Base-by-base conservation (phyloP, 106 monocot genomes). In the Vanilla planifolia region DNA sequence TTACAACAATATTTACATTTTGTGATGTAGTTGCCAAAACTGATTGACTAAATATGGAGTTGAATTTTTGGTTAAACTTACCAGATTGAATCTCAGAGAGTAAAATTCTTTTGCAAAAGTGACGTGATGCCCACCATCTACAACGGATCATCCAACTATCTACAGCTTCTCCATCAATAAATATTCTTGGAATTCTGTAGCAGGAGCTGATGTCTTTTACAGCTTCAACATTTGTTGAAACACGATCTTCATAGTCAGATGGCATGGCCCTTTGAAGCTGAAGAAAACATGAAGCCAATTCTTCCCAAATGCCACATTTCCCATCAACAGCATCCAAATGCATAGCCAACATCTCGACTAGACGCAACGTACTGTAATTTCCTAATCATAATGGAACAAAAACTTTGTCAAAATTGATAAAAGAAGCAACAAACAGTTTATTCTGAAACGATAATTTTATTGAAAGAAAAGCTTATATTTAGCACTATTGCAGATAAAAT, bases 291-390 rank as follows among this genome's bases (percentile, higher is more conserved):
- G 66, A 75, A 42, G 78, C 68, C 66, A 89, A 65, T 50, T 80
- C 84, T 63, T 66, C 80, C 89, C 89, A 89, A 55, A 75, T 40
- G 19, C 21, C 42, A 51, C 62, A 65, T 55, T 66, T 68, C 47
- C 84, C 89, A 66, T 51, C 32, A 39, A 67, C 41, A 56, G 77
- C 60, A 80, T 89, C 89, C 26, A 89, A 63, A 70, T 89, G 74
- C 69, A 67, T 66, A 64, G 72, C 58, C 44, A 89, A 77, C 84
- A 78, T 75, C 43, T 89, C 77, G 9, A 89, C 40, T 3, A 89
- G 72, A 41, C 24, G 44, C 21, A 63, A 55, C 1, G 68, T 70
- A 48, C 69, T 33, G 58, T 77, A 89, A 65, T 66, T 77, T 47
- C 89, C 89, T 89, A 14, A 17, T 63, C 37, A 39, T 34, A 33